Conservation (phyloP, 495 filamentous ascomycete genomes). For the Hypoxylon fragiforme region DNA sequence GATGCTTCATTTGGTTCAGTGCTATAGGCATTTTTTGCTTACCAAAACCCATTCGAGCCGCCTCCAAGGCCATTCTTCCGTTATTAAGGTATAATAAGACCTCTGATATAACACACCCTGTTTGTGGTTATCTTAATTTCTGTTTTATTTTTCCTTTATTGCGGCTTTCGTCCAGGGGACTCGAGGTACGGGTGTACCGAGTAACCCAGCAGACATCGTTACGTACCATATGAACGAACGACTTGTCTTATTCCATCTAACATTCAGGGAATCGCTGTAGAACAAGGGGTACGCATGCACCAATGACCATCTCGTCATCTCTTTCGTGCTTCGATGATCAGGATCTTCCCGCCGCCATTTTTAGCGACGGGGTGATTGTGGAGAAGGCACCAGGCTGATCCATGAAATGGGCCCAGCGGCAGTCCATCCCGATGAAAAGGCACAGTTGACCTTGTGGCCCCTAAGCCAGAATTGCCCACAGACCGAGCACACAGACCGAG, state of each 20-base stretch:
- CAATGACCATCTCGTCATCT: slow-evolving; percentile 27
- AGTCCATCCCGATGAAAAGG: slow-evolving; percentile 8
- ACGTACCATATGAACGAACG: slow-evolving; percentile 14
- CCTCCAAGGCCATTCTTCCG: slow-evolving; percentile 3
- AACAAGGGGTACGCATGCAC: slow-evolving; percentile 23
- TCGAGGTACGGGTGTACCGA: slow-evolving; percentile 25
- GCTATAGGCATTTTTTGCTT: slow-evolving; percentile 4
- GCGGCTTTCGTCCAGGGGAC: slow-evolving; percentile 15
- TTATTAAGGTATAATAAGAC: slow-evolving; percentile 13
- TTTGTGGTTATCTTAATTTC: slow-evolving; percentile 7
- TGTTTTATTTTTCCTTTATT: slow-evolving; percentile 9
- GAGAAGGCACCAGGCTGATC: slow-evolving; percentile 26
- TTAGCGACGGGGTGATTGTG: slow-evolving; percentile 37
- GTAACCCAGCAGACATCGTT: slow-evolving; percentile 17
- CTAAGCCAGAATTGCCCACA: slow-evolving; percentile 24
- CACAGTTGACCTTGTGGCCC: slow-evolving; percentile 21
- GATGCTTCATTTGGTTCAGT: too few relatives aligned
- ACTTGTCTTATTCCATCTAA: slow-evolving; percentile 20
- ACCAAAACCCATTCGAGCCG: slow-evolving; percentile 4
- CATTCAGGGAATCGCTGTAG: slow-evolving; percentile 11
- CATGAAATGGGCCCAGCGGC: slow-evolving; percentile 12
- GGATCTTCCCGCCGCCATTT: slow-evolving; percentile 36
- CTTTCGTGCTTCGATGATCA: slow-evolving; percentile 36
- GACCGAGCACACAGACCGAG: slow-evolving; percentile 28
- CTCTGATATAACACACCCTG: slow-evolving; percentile 16